Conservation (phyloP, 345 rosid species). For the Camelina laxa region DNA sequence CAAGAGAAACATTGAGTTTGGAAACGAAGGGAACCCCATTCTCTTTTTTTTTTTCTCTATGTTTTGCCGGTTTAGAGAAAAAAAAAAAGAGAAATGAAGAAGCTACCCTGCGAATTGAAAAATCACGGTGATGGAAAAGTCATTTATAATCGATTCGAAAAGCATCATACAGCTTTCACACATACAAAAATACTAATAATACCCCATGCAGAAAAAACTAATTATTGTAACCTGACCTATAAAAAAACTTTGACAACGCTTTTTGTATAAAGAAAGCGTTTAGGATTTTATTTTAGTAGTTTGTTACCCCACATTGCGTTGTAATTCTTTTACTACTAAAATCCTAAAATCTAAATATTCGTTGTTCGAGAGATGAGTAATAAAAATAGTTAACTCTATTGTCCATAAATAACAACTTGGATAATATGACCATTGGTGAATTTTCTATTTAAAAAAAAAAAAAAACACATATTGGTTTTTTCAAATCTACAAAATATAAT, state of each 20-base stretch:
- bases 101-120: neutral
- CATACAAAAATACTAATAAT: neutral
- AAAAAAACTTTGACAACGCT: neutral
- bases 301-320: neutral
- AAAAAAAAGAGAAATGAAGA: neutral
- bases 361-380: neutral
- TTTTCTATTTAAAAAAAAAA: neutral
- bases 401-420: neutral
- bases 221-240: constrained; percentile 23
- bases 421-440: neutral
- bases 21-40: constrained; percentile 22
- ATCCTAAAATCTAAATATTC: neutral
- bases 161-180: constrained; percentile 5
- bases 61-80: neutral
- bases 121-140: neutral
- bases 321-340: neutral
- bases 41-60: neutral
- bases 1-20: constrained; percentile 1
- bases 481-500: neutral
- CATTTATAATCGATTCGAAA: constrained; percentile 3
- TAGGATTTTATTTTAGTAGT: neutral
- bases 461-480: neutral
- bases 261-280: neutral
- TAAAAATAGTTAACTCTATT: constrained; percentile 3
- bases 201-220: constrained; percentile 2